phyloP scores from a whole-genome alignment of 371 early-diverging fungal species.

The Rhizopus sp. region DNA sequence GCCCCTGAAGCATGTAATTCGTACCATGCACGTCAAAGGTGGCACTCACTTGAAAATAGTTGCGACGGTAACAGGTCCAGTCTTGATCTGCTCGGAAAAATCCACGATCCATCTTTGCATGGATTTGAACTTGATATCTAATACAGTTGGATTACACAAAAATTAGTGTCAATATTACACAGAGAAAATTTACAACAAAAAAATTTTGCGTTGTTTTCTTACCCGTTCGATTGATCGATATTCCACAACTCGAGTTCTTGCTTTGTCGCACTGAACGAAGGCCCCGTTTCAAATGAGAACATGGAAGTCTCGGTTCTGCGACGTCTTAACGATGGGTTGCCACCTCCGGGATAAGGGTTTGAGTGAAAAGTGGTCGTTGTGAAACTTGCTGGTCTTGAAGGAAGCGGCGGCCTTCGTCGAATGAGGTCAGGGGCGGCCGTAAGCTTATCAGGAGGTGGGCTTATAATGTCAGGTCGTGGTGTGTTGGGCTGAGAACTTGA shows the following conservation, averaged over 20 bases:
- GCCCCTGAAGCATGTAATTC: conserved; percentile 35
- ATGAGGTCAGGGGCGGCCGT: conserved; percentile 31
- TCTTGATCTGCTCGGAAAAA: conserved; percentile 77
- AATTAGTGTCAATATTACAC: conserved; percentile 12
- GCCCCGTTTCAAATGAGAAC: conserved; percentile 52
- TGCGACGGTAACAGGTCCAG: conserved; percentile 93
- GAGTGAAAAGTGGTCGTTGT: conserved; percentile 47
- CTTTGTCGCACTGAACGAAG: conserved; percentile 45
- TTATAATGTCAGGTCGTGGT: conserved; percentile 33
- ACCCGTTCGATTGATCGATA: conserved; percentile 48
- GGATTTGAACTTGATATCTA: conserved; percentile 51
- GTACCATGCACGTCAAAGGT: conserved; percentile 61
- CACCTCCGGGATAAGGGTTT: conserved; percentile 39
- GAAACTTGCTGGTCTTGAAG: conserved; percentile 44
- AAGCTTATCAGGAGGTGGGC: conserved; percentile 28
- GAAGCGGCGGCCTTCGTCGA: conserved; percentile 39
- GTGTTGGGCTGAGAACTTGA: conserved; percentile 37
- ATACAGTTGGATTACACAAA: conserved; percentile 5
- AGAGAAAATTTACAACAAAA: neutral
- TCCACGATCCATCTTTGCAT: conserved; percentile 76
- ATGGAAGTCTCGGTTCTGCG: conserved; percentile 50
- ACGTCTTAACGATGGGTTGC: conserved; percentile 31
- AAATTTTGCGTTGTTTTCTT: conserved; percentile 10
- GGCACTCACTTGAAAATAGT: conserved; percentile 86
- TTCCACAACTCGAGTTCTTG: conserved; percentile 42